Base-by-base conservation (phyloP, 148 eudicot genomes). In the Silene latifolia region DNA sequence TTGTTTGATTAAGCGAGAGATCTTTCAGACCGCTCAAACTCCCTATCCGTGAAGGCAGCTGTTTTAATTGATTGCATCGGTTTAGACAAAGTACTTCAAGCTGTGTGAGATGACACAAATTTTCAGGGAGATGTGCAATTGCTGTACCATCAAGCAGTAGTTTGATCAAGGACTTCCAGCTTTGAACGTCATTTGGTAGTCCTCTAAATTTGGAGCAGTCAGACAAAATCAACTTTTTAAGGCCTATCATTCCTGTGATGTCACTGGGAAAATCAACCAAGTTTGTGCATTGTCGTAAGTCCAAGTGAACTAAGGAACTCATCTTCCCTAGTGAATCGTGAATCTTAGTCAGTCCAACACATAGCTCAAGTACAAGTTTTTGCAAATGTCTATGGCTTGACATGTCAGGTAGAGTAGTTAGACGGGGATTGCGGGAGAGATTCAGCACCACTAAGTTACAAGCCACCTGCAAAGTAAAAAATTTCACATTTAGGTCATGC, bases 351-450 rank as follows among this genome's bases (percentile, higher is more conserved):
- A 89, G 70, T 27, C 80, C 68, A 61, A 27, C 74, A 80, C 94
- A 89, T 19, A 39, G 72, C 85, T 85, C 87, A 44, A 88, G 87
- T 71, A 66, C 81, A 54, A 88, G 79, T 79, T 88, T 89, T 69
- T 79, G 79, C 79, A 89, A 74, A 63, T 70, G 72, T 32, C 12
- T 73, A 63, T 86, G 79, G 15, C 61, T 60, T 19, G 91, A 89
- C 79, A 89, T 83, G 77, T 86, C 84, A 1, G 93, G 93, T 79
- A 83, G 68, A 74, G 85, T 78, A 72, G 81, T 85, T 39, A 89
- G 80, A 35, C 54, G 69, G 61, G 20, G 61, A 63, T 90, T 88
- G 9, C 69, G 35, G 48, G 74, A 74, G 47, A 89, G 89, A 70
- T 89, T 85, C 76, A 89, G 72, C 29, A 89, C 89, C 81, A 76